Percentiles rank a stretch among this genome's conserved stretches.
These are phyloP conservation scores for Termitomyces sp. DNA, from an alignment of 768 basidiomycete species.

Conservation along the genomic window DNA sequence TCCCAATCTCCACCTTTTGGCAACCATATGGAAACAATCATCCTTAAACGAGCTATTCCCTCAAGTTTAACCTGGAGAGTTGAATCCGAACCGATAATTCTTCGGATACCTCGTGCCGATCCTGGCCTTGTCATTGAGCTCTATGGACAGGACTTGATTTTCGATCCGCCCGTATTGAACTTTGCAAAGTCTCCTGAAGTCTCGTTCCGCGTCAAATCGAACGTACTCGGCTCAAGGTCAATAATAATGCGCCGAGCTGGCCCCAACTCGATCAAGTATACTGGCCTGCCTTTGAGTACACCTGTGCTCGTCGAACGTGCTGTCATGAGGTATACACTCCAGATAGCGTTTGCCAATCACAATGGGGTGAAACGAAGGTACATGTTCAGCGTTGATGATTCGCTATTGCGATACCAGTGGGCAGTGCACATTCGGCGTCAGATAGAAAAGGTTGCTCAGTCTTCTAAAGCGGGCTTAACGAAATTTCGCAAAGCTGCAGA, in stretches of 20 bases:
- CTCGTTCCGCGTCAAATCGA: slow-evolving; percentile 90
- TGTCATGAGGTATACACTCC: slow-evolving; percentile 97
- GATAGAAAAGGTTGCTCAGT: slow-evolving; percentile 48
- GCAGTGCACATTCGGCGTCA: slow-evolving; percentile 62
- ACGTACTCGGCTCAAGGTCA: slow-evolving; percentile 74
- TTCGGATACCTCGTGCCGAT: slow-evolving; percentile 85
- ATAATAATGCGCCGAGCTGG: slow-evolving; percentile 85
- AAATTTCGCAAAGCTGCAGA: slow-evolving; percentile 67
- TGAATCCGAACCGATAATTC: slow-evolving; percentile 84
- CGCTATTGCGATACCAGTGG: slow-evolving; percentile 74
- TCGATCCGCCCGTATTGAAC: slow-evolving; percentile 81
- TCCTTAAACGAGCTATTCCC: slow-evolving; percentile 73
- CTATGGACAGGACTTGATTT: slow-evolving; percentile 82
- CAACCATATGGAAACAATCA: slow-evolving; percentile 52
- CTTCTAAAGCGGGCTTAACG: slow-evolving; percentile 33
- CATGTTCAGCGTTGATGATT: slow-evolving; percentile 91
- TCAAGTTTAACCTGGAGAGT: slow-evolving; percentile 80
- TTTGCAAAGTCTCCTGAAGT: slow-evolving; percentile 78
- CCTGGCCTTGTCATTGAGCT: slow-evolving; percentile 80
- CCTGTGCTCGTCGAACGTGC: slow-evolving; percentile 81
- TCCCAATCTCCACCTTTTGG: slow-evolving; percentile 60
- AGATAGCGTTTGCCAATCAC: slow-evolving; percentile 78
- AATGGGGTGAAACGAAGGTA: slow-evolving; percentile 74
- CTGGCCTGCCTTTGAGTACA: slow-evolving; percentile 76
- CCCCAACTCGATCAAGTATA: slow-evolving; percentile 77